These are phyloP conservation scores for Cotoneaster glaucophyllus DNA, from an alignment of 306 rosid species.

Conservation along the genomic window DNA sequence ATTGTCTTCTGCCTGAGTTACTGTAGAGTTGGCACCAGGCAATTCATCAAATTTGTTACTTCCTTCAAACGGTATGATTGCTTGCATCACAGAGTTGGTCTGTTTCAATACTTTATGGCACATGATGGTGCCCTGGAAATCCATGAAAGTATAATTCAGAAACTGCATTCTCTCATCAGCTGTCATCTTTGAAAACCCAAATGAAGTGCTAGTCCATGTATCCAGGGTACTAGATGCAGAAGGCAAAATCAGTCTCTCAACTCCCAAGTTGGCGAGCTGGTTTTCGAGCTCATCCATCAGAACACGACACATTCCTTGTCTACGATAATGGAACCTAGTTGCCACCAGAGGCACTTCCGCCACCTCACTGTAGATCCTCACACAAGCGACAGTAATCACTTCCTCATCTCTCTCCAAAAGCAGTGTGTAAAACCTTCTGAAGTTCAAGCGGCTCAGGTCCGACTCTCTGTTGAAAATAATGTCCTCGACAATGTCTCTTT, in stretches of 20 bases:
- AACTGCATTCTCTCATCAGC: slow-evolving; percentile 14
- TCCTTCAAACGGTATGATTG: not conserved
- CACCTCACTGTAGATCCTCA: slow-evolving; percentile 43
- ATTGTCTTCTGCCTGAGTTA: not conserved
- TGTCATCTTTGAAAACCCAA: slow-evolving; percentile 43
- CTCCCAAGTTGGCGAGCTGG: slow-evolving; percentile 36
- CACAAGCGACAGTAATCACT: slow-evolving; percentile 32
- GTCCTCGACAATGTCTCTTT: slow-evolving; percentile 31
- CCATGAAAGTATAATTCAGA: slow-evolving; percentile 22
- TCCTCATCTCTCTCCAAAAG: slow-evolving; percentile 40
- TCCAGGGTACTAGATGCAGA: slow-evolving; percentile 26
- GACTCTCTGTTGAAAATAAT: slow-evolving; percentile 43
- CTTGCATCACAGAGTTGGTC: not conserved
- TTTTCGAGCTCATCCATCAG: slow-evolving; percentile 56
- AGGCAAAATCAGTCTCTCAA: slow-evolving; percentile 49
- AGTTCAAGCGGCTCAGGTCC: slow-evolving; percentile 30
- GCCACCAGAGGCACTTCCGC: slow-evolving; percentile 68
- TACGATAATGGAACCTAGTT: slow-evolving; percentile 35
- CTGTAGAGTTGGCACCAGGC: not conserved
- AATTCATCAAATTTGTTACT: not conserved
- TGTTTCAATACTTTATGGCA: slow-evolving; percentile 43
- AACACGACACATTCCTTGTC: slow-evolving; percentile 50
- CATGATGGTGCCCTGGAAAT: slow-evolving; percentile 37
- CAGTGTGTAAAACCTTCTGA: slow-evolving; percentile 47
- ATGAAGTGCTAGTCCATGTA: slow-evolving; percentile 47